These are phyloP conservation scores for Gracilaria vermiculophylla DNA, from an alignment of 23 red algal species.

Conservation along the genomic window DNA sequence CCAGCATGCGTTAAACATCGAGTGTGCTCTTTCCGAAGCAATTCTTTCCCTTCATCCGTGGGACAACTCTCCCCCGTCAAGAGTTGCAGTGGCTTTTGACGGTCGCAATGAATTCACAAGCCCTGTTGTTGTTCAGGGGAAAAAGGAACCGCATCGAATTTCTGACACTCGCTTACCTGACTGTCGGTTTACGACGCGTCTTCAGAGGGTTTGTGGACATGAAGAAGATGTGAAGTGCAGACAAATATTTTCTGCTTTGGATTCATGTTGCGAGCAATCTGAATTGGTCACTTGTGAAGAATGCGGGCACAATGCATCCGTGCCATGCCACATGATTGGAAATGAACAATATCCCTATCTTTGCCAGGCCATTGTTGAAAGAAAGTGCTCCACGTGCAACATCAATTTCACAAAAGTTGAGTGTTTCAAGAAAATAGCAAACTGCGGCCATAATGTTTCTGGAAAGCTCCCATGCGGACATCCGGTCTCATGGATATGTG, in stretches of 20 bases:
- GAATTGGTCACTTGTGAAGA: not conserved
- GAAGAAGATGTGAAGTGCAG: slow-evolving; percentile 42
- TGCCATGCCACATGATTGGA: slow-evolving; percentile 13
- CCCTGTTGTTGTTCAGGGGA: slow-evolving; percentile 28
- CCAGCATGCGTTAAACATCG: slow-evolving; percentile 26
- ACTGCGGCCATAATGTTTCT: not conserved
- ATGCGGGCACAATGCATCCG: not conserved
- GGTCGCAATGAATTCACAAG: not conserved
- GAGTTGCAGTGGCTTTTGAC: not conserved
- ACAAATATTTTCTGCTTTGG: slow-evolving; percentile 17
- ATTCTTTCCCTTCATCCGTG: not conserved
- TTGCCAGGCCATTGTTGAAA: slow-evolving; percentile 23
- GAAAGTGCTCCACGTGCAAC: slow-evolving; percentile 21
- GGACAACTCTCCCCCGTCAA: slow-evolving; percentile 11
- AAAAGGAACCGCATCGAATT: not conserved
- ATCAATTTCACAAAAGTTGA: slow-evolving; percentile 14
- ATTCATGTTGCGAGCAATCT: slow-evolving; percentile 8
- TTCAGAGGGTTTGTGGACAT: slow-evolving; percentile 34
- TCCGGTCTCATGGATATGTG: slow-evolving; percentile 27
- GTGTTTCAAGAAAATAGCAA: slow-evolving; percentile 11
- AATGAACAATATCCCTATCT: not conserved
- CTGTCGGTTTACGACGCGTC: not conserved
- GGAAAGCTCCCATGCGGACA: slow-evolving; percentile 22
- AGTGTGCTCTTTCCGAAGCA: not conserved
- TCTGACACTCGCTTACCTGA: not conserved